Evolutionary conservation across 441 rosid genomes (phyloP).

Genomic region (Pelargonium australe): DNA sequence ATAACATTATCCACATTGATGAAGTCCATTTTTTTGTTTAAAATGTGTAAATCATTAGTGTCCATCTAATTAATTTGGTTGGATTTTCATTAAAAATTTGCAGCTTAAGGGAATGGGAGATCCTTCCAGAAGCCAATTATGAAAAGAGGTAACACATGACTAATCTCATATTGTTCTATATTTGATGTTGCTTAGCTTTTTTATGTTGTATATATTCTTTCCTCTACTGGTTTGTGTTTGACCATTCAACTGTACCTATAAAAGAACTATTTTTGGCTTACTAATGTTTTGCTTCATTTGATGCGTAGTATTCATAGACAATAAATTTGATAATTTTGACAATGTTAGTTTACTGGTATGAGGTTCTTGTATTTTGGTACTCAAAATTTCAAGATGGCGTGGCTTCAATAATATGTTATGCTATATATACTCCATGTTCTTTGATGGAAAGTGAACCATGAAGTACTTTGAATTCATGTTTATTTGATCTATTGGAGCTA

Average conservation of each 20-base stretch:
- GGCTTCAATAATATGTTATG: not conserved
- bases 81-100: conserved; percentile 10
- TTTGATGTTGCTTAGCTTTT: not conserved
- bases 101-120: conserved; percentile 84
- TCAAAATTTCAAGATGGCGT: not conserved
- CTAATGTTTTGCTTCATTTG: not conserved
- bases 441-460: not conserved
- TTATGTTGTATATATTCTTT: not conserved
- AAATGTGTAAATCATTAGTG: not conserved
- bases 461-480: not conserved
- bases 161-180: not conserved
- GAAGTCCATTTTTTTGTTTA: conserved; percentile 9
- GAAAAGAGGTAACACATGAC: conserved; percentile 52
- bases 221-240: not conserved
- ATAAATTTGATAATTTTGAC: not conserved
- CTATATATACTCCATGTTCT: not conserved
- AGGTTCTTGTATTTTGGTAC: not conserved
- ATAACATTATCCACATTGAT: not conserved
- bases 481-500: not conserved
- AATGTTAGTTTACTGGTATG: not conserved
- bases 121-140: conserved; percentile 72
- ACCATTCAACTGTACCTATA: not conserved
- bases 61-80: conserved; percentile 9
- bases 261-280: not conserved
- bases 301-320: not conserved